A percentile compares a stretch with the other conserved stretches of the same genome.
Conservation (phyloP, 75 land plant genomes). For the Gnetum montanum region DNA sequence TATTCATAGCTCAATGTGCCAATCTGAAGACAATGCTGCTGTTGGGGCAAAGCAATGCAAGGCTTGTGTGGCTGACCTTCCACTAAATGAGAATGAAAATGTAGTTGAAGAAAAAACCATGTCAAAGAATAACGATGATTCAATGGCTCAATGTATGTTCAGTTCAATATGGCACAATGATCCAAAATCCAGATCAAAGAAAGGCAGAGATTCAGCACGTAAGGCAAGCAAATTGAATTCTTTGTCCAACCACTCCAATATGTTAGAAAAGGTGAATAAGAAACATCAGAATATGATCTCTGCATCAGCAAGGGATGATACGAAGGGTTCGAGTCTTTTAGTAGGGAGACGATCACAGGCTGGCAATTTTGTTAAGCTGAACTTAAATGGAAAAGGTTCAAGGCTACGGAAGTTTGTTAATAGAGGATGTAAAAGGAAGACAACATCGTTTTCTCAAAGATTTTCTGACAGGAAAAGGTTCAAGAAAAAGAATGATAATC, state of each 20-base stretch:
- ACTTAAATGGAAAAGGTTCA: conserved; percentile 3
- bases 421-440: conserved; percentile 5
- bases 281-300: conserved; percentile 6
- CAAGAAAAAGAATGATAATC: not conserved
- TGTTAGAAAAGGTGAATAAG: not conserved
- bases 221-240: not conserved
- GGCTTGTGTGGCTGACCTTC: not conserved
- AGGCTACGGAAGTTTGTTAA: conserved; percentile 3
- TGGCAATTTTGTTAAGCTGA: conserved; percentile 6
- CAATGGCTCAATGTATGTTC: not conserved
- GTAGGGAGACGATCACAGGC: not conserved
- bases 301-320: not conserved
- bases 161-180: not conserved
- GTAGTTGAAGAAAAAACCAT: not conserved
- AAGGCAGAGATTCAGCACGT: not conserved
- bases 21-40: conserved; percentile 1
- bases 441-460: not conserved
- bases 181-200: not conserved
- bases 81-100: not conserved
- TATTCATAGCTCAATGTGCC: not conserved
- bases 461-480: conserved; percentile 4
- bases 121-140: not conserved
- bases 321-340: not conserved
- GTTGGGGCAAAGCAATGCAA: not conserved
- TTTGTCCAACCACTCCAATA: not conserved